Percentiles rank a stretch among this genome's conserved stretches.
Conservation (phyloP, 306 rosid genomes). For the Styphnolobium japonicum region DNA sequence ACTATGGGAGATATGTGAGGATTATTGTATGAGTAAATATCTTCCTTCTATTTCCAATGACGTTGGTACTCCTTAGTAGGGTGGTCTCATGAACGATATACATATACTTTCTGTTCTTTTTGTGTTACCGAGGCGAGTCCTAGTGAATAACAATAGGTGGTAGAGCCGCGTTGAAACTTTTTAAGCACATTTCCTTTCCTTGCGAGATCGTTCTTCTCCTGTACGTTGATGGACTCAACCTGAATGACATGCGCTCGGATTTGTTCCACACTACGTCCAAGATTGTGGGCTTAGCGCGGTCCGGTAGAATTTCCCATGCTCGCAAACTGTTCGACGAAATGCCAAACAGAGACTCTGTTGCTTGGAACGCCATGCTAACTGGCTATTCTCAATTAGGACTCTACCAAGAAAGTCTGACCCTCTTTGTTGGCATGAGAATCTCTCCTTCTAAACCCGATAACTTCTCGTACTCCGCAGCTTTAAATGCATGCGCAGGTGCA, state of each 20-base stretch:
- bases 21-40: too few species aligned
- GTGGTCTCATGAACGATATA: neutral
- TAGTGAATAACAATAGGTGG: neutral
- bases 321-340: conserved; percentile 70
- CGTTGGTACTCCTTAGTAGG: neutral
- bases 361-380: conserved; percentile 81
- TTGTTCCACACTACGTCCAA: conserved; percentile 56
- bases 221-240: neutral
- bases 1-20: too few species aligned
- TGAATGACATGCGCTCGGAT: conserved; percentile 45
- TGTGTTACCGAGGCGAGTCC: neutral
- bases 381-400: conserved; percentile 55
- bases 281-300: conserved; percentile 29
- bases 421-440: conserved; percentile 54
- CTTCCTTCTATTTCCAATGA: too few species aligned
- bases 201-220: neutral
- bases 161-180: neutral
- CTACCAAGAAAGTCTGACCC: conserved; percentile 48
- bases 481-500: conserved; percentile 57
- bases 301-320: conserved; percentile 53
- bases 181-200: too few species aligned
- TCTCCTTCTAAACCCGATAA: conserved; percentile 41
- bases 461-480: conserved; percentile 61
- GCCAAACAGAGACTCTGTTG: conserved; percentile 54
- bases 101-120: too few species aligned